Evolutionary conservation across 306 rosid species (phyloP).

Genomic region (Cucurbita moschata): DNA sequence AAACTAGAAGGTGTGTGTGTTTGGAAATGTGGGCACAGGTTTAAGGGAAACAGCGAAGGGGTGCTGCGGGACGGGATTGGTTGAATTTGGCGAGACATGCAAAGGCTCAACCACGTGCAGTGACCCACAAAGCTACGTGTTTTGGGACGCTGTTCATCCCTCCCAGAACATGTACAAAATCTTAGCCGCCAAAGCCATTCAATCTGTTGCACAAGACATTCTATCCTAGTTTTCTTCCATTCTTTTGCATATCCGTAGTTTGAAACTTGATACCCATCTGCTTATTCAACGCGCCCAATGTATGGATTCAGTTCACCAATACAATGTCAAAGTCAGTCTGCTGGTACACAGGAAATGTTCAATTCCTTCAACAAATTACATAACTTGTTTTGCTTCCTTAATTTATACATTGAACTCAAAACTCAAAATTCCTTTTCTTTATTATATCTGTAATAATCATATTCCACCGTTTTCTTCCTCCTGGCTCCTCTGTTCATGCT

Average conservation of each 20-base stretch:
- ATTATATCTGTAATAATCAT: not conserved
- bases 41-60: slow-evolving; percentile 41
- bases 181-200: slow-evolving; percentile 34
- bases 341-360: not conserved
- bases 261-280: not conserved
- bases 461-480: not conserved
- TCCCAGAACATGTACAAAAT: slow-evolving; percentile 49
- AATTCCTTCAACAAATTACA: not conserved
- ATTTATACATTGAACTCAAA: not conserved
- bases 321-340: not conserved
- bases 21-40: slow-evolving; percentile 10
- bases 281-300: not conserved
- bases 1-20: too few species aligned
- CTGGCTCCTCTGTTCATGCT: not conserved
- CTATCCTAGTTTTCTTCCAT: not conserved
- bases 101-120: slow-evolving; percentile 34
- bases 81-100: slow-evolving; percentile 55
- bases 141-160: slow-evolving; percentile 89
- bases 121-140: slow-evolving; percentile 38
- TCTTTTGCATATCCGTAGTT: not conserved
- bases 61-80: slow-evolving; percentile 55
- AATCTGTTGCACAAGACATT: slow-evolving; percentile 1
- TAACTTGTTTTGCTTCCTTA: not conserved
- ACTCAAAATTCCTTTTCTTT: not conserved
- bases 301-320: not conserved